Base-by-base conservation (phyloP, 2,329 filamentous ascomycete species). In the Colletotrichum sojae region DNA sequence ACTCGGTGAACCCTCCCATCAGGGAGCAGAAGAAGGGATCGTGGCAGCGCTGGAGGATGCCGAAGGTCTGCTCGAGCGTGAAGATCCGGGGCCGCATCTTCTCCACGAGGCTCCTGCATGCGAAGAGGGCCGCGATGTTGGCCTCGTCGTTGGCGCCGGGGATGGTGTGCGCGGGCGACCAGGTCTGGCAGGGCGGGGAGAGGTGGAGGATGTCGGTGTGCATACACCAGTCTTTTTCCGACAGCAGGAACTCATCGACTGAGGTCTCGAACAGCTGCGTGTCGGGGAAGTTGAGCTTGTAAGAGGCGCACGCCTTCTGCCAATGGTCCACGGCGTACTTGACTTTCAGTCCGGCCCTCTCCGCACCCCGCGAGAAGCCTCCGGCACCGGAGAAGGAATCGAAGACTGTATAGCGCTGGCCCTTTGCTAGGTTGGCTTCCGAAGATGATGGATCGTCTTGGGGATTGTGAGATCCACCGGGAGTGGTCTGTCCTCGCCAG, bases 11-110 rank as follows among this genome's bases (percentile, higher is more conserved):
- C 39, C 90, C 88, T 27, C 85, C 81, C 3, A 96, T 81, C 0
- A 95, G 78, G 0, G 83, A 79, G 46, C 86, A 82, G 54, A 94
- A 90, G 60, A 87, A 90, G 63, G 91, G 89, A 0, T 83, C 78
- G 0, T 85, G 79, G 16, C 43, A 60, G 6, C 8, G 0, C 22
- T 84, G 82, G 0, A 87, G 77, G 1, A 97, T 85, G 0, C 93
- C 93, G 60, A 89, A 90, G 0, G 94, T 95, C 75, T 97, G 92
- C 73, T 97, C 94, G 0, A 97, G 81, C 0, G 93, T 97, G 2
- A 93, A 86, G 0, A 96, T 75, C 0, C 94, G 85, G 0, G 94
- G 93, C 0, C 84, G 86, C 0, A 86, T 77, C 43, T 86, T 85
- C 5, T 85, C 78, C 0, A 95, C 79, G 0, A 94, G 77, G 4